A percentile compares a stretch with the other conserved stretches of the same genome.
Conservation (phyloP, 768 basidiomycete species). For the Mycena rebaudengoi region DNA sequence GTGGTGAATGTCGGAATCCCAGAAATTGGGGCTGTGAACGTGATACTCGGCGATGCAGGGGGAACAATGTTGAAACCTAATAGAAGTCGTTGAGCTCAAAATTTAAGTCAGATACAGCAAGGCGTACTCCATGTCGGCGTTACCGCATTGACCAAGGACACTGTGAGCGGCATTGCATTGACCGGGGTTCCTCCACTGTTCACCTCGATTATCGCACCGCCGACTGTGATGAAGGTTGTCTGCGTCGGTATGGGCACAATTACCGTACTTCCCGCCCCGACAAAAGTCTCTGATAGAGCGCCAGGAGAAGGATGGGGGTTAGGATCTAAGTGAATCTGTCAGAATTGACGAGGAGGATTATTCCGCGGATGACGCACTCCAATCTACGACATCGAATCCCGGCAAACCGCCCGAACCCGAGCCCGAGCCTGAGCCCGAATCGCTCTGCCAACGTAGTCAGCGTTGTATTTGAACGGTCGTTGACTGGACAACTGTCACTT, state of each 20-base stretch:
- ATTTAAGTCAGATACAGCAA: background rate
- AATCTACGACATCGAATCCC: background rate
- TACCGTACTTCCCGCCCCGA: background rate
- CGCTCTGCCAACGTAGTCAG: background rate
- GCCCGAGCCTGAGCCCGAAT: background rate
- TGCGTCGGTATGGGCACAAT: background rate
- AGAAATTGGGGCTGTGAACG: conserved; percentile 12
- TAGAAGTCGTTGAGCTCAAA: background rate
- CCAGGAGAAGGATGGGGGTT: conserved; percentile 5
- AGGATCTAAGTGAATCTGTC: too few relatives aligned
- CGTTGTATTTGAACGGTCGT: background rate
- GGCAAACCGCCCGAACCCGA: background rate
- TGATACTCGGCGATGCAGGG: background rate
- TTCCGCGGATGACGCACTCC: too few relatives aligned
- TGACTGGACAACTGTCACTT: too few relatives aligned
- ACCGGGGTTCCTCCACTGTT: conserved; percentile 5
- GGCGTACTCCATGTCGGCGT: conserved; percentile 6
- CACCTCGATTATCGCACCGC: background rate
- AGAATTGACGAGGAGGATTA: too few relatives aligned
- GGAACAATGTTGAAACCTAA: conserved; percentile 1
- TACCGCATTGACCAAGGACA: background rate
- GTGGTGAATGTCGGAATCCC: background rate
- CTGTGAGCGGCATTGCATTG: background rate
- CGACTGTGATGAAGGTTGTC: background rate
- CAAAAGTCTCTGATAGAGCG: conserved; percentile 9